phyloP scores from a whole-genome alignment of 371 early-diverging fungal genomes.

The Mortierella sp. region DNA sequence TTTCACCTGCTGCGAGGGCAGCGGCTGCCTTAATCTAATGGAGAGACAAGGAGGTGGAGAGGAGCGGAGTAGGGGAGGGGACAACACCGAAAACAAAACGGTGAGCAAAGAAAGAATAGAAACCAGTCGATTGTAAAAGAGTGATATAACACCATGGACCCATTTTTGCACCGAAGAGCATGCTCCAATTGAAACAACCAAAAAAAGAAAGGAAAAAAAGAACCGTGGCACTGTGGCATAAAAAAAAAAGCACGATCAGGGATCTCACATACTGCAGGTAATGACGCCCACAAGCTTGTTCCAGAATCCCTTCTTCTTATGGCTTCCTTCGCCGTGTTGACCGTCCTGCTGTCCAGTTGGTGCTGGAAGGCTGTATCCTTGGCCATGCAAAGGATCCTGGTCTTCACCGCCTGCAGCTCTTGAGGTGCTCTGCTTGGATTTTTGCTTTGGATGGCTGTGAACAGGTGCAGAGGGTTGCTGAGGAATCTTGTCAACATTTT shows the following conservation, averaged over 20 bases:
- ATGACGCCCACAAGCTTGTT: conserved; percentile 57
- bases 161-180: background rate
- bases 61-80: too few species aligned
- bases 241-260: background rate
- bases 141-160: background rate
- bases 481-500: conserved; percentile 23
- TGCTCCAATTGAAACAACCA: background rate
- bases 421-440: conserved; percentile 40
- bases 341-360: conserved; percentile 39
- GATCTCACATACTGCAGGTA: conserved; percentile 55
- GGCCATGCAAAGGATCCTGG: conserved; percentile 48
- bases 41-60: too few species aligned
- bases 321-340: conserved; percentile 46
- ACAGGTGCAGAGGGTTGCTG: conserved; percentile 51
- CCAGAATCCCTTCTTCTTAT: conserved; percentile 57
- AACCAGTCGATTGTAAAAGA: background rate
- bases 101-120: too few species aligned
- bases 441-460: conserved; percentile 45
- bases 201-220: background rate
- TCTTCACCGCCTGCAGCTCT: conserved; percentile 16
- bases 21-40: too few species aligned
- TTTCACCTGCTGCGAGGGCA: too few species aligned
- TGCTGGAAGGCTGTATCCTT: conserved; percentile 46
- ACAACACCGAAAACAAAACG: too few species aligned
- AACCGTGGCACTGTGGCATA: too few species aligned